A percentile compares a stretch with the other conserved stretches of the same genome.
Conservation (phyloP, 2,329 filamentous ascomycete species). For the Xenoacremonium recifei region DNA sequence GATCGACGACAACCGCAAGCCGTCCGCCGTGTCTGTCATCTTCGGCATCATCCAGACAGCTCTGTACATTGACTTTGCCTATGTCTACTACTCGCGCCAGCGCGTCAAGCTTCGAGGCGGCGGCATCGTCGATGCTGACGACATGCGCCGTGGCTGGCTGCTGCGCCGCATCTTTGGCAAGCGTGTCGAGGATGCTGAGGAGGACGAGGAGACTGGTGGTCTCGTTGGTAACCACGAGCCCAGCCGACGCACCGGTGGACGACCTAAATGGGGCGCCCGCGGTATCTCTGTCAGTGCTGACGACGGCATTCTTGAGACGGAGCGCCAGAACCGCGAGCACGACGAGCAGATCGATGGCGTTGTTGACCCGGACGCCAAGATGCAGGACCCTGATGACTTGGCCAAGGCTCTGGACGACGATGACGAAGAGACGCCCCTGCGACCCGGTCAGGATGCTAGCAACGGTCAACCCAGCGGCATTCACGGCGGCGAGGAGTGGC, state of each 20-base stretch:
- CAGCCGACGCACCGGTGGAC: slow-evolving; percentile 26
- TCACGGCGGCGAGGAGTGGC: slow-evolving; percentile 48
- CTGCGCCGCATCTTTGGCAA: slow-evolving; percentile 74
- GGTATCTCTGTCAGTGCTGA: slow-evolving; percentile 68
- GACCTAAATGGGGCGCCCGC: slow-evolving; percentile 61
- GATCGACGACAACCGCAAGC: slow-evolving; percentile 56
- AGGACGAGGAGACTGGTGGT: slow-evolving; percentile 60
- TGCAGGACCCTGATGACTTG: slow-evolving; percentile 66
- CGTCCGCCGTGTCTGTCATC: slow-evolving; percentile 73
- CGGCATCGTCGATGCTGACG: slow-evolving; percentile 85
- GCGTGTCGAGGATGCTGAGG: slow-evolving; percentile 48
- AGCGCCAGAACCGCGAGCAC: slow-evolving; percentile 46
- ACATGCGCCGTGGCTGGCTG: slow-evolving; percentile 82
- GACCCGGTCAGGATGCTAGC: slow-evolving; percentile 24
- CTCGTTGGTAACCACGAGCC: slow-evolving; percentile 36
- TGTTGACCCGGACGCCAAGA: slow-evolving; percentile 62
- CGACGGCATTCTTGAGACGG: slow-evolving; percentile 54
- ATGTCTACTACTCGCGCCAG: slow-evolving; percentile 94
- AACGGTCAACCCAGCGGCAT: slow-evolving; percentile 37
- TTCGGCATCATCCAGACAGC: slow-evolving; percentile 89
- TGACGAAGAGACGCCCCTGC: slow-evolving; percentile 38
- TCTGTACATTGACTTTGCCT: slow-evolving; percentile 90
- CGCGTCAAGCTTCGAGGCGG: slow-evolving; percentile 88
- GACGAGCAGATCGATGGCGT: slow-evolving; percentile 44
- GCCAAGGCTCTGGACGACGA: slow-evolving; percentile 59